A percentile compares a stretch with the other conserved stretches of the same genome.
These are phyloP conservation scores for Inosperma sp. DNA, from an alignment of 768 basidiomycete genomes.

Conservation along the genomic window DNA sequence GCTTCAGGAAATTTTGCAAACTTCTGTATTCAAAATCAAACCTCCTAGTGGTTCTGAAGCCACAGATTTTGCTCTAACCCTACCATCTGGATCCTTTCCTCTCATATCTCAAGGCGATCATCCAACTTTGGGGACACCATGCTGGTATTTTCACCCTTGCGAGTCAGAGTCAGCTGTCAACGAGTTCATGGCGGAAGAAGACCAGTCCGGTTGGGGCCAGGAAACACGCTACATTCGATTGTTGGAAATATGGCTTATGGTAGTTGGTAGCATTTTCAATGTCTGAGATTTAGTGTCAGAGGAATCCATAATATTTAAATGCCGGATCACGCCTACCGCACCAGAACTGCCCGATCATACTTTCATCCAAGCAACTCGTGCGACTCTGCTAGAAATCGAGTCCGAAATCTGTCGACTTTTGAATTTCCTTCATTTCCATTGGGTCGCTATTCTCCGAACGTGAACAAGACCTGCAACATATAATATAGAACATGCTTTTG, in stretches of 20 bases:
- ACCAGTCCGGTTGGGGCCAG: constrained; percentile 28
- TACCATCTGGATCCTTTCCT: constrained; percentile 56
- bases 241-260: constrained; percentile 76
- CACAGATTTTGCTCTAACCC: constrained; percentile 53
- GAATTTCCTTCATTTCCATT: constrained; percentile 21
- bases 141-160: constrained; percentile 90
- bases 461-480: constrained; percentile 11
- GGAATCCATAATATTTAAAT: constrained; percentile 23
- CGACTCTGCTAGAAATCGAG: too few species aligned
- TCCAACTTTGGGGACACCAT: constrained; percentile 65
- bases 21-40: constrained; percentile 54
- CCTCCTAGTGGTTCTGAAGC: constrained; percentile 39
- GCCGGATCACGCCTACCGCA: constrained; percentile 23
- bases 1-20: constrained; percentile 50
- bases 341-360: not conserved
- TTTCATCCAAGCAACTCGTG: not conserved
- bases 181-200: constrained; percentile 59
- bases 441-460: constrained; percentile 24
- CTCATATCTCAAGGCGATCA: constrained; percentile 86
- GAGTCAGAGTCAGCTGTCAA: constrained; percentile 60
- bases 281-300: constrained; percentile 28
- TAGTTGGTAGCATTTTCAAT: constrained; percentile 63
- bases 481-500: constrained; percentile 41
- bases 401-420: constrained; percentile 15
- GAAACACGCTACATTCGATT: constrained; percentile 38